Evolutionary conservation across 495 filamentous ascomycete genomes (phyloP).

Genomic region (Podospora didyma): DNA sequence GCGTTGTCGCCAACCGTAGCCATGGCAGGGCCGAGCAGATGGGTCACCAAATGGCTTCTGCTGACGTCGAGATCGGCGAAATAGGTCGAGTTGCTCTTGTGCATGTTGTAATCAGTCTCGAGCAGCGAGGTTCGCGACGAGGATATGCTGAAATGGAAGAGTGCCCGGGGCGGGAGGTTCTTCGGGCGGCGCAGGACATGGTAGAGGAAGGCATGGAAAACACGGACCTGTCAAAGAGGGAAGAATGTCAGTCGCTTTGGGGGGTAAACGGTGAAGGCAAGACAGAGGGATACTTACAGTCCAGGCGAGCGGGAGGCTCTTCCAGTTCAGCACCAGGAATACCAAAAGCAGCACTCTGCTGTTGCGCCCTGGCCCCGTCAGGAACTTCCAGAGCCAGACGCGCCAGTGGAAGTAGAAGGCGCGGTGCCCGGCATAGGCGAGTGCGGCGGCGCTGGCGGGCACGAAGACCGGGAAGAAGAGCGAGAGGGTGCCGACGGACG

Average conservation of each 20-base stretch:
- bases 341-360: slow-evolving; percentile 47
- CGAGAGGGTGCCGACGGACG: slow-evolving; percentile 34
- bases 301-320: slow-evolving; percentile 73
- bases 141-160: slow-evolving; percentile 65
- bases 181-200: slow-evolving; percentile 47
- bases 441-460: slow-evolving; percentile 28
- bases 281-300: slow-evolving; percentile 49
- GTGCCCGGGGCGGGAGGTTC: slow-evolving; percentile 42
- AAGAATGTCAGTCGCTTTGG: not conserved
- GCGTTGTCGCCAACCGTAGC: slow-evolving; percentile 34
- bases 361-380: slow-evolving; percentile 47
- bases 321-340: slow-evolving; percentile 59
- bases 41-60: slow-evolving; percentile 57
- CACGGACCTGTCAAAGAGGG: slow-evolving; percentile 48
- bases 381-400: slow-evolving; percentile 31
- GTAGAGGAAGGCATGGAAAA: slow-evolving; percentile 58
- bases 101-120: slow-evolving; percentile 79
- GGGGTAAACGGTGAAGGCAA: not conserved
- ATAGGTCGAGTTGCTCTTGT: slow-evolving; percentile 83
- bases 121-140: slow-evolving; percentile 53
- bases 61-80: slow-evolving; percentile 75
- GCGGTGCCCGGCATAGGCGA: slow-evolving; percentile 39
- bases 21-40: slow-evolving; percentile 50
- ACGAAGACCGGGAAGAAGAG: slow-evolving; percentile 35
- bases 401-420: slow-evolving; percentile 32